Conservation (phyloP, 2,329 filamentous ascomycete species). For the Xylaria multiplex region DNA sequence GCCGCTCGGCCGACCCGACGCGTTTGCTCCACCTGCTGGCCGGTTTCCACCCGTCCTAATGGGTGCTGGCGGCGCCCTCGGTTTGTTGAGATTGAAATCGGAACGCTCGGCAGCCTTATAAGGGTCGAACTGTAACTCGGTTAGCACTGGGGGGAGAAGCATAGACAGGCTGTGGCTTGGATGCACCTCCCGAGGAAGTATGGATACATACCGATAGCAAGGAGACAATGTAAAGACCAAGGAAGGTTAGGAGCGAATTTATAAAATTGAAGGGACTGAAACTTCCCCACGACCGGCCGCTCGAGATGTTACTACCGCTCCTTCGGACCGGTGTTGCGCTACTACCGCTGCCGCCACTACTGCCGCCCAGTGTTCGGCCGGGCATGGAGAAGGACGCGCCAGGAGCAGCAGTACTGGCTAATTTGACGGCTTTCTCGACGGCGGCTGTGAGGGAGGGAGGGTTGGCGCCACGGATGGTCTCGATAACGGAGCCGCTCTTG, state of each 20-base stretch:
- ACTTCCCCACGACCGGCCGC: constrained; percentile 40
- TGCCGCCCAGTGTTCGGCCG: constrained; percentile 67
- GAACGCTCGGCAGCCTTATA: constrained; percentile 70
- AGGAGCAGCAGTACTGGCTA: constrained; percentile 56
- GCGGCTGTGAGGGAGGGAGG: constrained; percentile 77
- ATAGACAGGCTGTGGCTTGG: not conserved
- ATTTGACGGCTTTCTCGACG: constrained; percentile 73
- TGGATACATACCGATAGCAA: constrained; percentile 65
- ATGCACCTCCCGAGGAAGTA: not conserved
- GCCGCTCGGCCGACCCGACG: constrained; percentile 40
- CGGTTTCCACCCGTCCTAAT: constrained; percentile 42
- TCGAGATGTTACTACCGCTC: constrained; percentile 38
- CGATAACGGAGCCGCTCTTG: constrained; percentile 76
- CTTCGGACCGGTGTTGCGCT: constrained; percentile 28
- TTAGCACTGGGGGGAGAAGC: not conserved
- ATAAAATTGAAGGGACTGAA: constrained; percentile 58
- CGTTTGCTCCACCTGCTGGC: constrained; percentile 43
- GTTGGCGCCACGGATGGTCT: constrained; percentile 85
- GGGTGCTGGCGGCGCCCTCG: constrained; percentile 43
- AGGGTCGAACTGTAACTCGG: constrained; percentile 63
- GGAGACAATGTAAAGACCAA: constrained; percentile 70
- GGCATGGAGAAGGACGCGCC: constrained; percentile 63
- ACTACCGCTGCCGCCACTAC: constrained; percentile 26
- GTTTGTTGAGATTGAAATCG: constrained; percentile 64
- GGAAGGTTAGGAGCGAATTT: constrained; percentile 62